These are phyloP conservation scores for Penicillium griseofulvum DNA, from an alignment of 2,329 filamentous ascomycete genomes.

Conservation along the genomic window DNA sequence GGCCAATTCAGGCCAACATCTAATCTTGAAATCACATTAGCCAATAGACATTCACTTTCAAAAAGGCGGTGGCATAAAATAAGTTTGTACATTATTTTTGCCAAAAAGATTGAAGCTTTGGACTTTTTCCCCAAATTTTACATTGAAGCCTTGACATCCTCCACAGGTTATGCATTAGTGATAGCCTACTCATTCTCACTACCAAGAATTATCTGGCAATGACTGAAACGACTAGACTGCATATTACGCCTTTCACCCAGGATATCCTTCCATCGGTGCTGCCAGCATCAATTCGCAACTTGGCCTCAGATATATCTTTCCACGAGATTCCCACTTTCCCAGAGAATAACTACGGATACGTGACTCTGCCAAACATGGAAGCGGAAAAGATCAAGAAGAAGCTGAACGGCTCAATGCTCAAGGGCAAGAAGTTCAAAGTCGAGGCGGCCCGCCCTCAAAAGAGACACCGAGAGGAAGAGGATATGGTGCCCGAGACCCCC, in stretches of 20 bases:
- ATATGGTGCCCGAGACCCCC: constrained; percentile 38
- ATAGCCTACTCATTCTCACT: background rate
- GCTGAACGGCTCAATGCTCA: constrained; percentile 80
- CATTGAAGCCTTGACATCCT: background rate
- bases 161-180: constrained; percentile 1
- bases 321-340: constrained; percentile 84
- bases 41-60: background rate
- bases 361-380: constrained; percentile 76
- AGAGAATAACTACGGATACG: constrained; percentile 84
- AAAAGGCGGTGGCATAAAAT: constrained; percentile 9
- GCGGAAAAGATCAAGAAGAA: constrained; percentile 91
- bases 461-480: constrained; percentile 43
- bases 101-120: background rate
- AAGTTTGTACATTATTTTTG: constrained; percentile 1
- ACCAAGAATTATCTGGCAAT: constrained; percentile 23
- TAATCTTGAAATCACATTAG: background rate
- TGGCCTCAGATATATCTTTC: constrained; percentile 80
- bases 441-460: constrained; percentile 73
- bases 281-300: constrained; percentile 62
- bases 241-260: constrained; percentile 82
- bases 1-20: background rate
- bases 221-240: constrained; percentile 58
- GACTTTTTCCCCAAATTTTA: background rate
- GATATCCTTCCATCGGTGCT: constrained; percentile 71
- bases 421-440: constrained; percentile 79